Percentiles rank a stretch among this genome's conserved stretches.
Conservation (phyloP, 169 alveolate species). For the Fabrea salina region DNA sequence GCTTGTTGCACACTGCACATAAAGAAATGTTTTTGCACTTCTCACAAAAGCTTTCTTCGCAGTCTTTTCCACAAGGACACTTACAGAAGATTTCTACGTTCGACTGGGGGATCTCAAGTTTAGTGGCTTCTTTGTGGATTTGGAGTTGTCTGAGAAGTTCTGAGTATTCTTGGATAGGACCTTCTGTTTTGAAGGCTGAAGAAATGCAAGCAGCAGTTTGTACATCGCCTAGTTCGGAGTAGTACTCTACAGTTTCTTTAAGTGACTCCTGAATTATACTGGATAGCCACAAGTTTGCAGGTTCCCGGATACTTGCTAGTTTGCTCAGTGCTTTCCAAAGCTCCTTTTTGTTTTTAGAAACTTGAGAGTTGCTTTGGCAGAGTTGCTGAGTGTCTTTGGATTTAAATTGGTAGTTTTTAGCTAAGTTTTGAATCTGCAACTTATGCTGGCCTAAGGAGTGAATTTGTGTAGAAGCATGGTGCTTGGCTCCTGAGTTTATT, state of each 20-base stretch:
- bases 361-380: not conserved
- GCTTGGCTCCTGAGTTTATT: not conserved
- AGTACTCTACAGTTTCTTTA: constrained; percentile 3
- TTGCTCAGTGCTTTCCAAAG: not conserved
- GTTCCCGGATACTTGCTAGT: not conserved
- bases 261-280: not conserved
- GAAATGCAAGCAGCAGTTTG: constrained; percentile 30
- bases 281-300: not conserved
- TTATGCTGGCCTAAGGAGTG: not conserved
- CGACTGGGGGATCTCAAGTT: not conserved
- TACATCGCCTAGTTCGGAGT: constrained; percentile 26
- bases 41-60: not conserved
- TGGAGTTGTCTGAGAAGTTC: constrained; percentile 7
- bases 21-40: constrained; percentile 1
- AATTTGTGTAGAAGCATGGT: not conserved
- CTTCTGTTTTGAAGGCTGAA: not conserved
- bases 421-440: not conserved
- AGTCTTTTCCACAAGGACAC: not conserved
- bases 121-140: not conserved
- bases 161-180: constrained; percentile 14
- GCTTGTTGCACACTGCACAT: constrained; percentile 8
- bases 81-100: not conserved
- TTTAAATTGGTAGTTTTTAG: not conserved
- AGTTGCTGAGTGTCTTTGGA: not conserved
- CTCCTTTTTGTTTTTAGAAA: not conserved